A percentile compares a stretch with the other conserved stretches of the same genome.
Conservation (phyloP, 176 grass and related monocot genomes). For the Pharus latifolius region DNA sequence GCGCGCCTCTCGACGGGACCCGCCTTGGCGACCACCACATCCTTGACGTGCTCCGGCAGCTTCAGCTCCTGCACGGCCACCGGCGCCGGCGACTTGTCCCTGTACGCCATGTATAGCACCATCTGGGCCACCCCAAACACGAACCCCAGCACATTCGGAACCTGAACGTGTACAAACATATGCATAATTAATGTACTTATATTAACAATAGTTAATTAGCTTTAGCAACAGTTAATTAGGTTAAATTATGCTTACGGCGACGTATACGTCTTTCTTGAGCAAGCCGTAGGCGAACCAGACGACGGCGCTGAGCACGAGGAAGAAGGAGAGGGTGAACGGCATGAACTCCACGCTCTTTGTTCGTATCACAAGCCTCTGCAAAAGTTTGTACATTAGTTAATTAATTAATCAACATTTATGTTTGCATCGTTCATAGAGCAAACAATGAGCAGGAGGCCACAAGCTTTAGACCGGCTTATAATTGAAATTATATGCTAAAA, state of each 20-base stretch:
- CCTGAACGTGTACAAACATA: background rate
- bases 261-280: constrained; percentile 64
- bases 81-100: constrained; percentile 4
- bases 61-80: constrained; percentile 27
- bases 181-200: background rate
- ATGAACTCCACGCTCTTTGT: constrained; percentile 99
- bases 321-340: constrained; percentile 83
- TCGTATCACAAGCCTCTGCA: constrained; percentile 74
- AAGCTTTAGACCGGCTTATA: too few species aligned
- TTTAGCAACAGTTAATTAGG: background rate
- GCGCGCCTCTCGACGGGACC: constrained; percentile 11
- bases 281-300: constrained; percentile 87
- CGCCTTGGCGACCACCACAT: background rate
- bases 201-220: background rate
- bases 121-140: constrained; percentile 76
- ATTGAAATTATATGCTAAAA: too few species aligned
- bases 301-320: constrained; percentile 70
- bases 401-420: too few species aligned
- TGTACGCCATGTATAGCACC: constrained; percentile 65
- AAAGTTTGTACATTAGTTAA: background rate
- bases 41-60: constrained; percentile 36
- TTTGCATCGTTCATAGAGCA: too few species aligned
- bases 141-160: constrained; percentile 79
- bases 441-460: too few species aligned
- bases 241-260: constrained; percentile 32